Conservation (phyloP, 495 filamentous ascomycete species). For the Aspergillus egyptiacus region DNA sequence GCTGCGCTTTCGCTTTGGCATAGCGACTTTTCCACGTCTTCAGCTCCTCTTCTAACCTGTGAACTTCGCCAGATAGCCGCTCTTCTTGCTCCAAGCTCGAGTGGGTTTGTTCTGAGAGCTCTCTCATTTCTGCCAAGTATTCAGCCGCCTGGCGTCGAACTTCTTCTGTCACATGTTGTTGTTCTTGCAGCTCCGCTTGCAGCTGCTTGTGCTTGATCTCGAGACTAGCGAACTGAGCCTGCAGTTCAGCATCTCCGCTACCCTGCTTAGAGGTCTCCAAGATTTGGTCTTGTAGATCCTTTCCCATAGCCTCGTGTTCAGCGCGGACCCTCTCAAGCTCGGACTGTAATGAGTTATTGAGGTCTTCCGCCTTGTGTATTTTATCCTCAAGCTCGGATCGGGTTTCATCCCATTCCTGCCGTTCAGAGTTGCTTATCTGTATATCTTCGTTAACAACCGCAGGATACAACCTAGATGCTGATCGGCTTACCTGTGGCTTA, state of each 20-base stretch:
- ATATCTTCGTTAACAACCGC: constrained; percentile 7
- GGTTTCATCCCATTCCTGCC: constrained; percentile 66
- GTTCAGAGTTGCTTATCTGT: constrained; percentile 42
- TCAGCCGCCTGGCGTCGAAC: constrained; percentile 78
- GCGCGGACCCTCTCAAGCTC: constrained; percentile 68
- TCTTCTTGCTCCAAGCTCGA: constrained; percentile 78
- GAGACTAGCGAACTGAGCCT: constrained; percentile 54
- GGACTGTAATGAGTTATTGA: constrained; percentile 68
- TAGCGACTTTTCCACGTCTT: constrained; percentile 87
- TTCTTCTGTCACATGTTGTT: constrained; percentile 81
- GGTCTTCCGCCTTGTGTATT: constrained; percentile 66
- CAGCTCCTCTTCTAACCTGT: constrained; percentile 71
- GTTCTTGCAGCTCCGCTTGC: constrained; percentile 61
- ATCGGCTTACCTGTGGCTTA: constrained; percentile 40
- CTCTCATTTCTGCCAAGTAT: constrained; percentile 85
- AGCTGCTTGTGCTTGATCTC: constrained; percentile 67
- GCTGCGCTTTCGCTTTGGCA: constrained; percentile 76
- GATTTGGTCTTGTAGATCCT: constrained; percentile 58
- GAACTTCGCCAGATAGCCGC: constrained; percentile 62
- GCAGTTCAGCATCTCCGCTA: constrained; percentile 42
- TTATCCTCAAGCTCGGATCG: constrained; percentile 70
- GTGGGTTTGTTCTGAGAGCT: constrained; percentile 70
- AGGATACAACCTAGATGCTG: not conserved
- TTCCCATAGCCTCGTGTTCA: constrained; percentile 59
- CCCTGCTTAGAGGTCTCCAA: constrained; percentile 42